These are phyloP conservation scores for Alnus glutinosa DNA, from an alignment of 306 rosid genomes.

Conservation along the genomic window DNA sequence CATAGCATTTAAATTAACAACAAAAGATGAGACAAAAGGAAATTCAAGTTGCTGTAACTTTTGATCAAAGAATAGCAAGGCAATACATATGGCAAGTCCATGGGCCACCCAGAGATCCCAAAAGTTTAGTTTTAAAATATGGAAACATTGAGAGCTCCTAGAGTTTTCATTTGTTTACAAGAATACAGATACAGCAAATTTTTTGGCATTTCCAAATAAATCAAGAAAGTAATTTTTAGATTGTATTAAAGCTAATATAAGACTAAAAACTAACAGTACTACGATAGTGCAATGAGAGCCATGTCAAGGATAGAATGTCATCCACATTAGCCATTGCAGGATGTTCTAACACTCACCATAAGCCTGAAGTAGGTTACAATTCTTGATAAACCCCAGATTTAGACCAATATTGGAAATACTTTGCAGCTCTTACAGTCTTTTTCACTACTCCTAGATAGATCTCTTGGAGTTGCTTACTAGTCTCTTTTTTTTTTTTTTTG, in stretches of 20 bases:
- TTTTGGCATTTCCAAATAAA: neutral
- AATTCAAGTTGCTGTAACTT: constrained; percentile 23
- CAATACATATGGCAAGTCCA: constrained; percentile 14
- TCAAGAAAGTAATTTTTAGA: neutral
- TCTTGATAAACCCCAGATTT: neutral
- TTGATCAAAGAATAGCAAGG: constrained; percentile 7
- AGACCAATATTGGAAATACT: neutral
- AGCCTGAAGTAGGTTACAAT: neutral
- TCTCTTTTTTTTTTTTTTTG: too few relatives aligned
- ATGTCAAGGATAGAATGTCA: neutral
- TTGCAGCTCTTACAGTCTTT: neutral
- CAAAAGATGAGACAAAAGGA: constrained; percentile 6
- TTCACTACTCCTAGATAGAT: neutral
- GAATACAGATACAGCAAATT: neutral
- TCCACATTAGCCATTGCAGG: neutral
- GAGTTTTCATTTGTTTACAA: neutral
- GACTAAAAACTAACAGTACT: neutral
- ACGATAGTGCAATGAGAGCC: neutral
- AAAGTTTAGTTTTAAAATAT: neutral
- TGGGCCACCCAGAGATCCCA: constrained; percentile 4
- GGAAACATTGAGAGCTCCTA: neutral
- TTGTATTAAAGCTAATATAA: neutral
- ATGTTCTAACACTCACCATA: neutral
- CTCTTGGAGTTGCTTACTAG: too few relatives aligned
- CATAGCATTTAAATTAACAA: constrained; percentile 7